These are phyloP conservation scores for Phaeosphaeriaceae sp. DNA, from an alignment of 2,329 filamentous ascomycete species.

Conservation along the genomic window DNA sequence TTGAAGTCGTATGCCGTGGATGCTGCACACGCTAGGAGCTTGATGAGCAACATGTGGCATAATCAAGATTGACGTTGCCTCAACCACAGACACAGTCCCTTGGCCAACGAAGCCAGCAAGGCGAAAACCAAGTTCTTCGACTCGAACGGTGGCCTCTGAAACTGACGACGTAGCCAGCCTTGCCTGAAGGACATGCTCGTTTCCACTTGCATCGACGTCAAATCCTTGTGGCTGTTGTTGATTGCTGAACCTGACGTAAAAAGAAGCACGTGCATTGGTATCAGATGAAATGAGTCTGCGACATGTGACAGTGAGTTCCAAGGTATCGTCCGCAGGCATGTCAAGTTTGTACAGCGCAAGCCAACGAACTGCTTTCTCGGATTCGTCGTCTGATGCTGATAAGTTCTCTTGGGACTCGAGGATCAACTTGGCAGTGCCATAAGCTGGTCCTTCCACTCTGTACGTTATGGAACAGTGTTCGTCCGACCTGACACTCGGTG, in stretches of 20 bases:
- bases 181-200: neutral
- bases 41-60: slow-evolving; percentile 4
- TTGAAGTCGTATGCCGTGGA: slow-evolving; percentile 24
- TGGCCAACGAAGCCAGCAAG: slow-evolving; percentile 10
- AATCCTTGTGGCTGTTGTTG: slow-evolving; percentile 6
- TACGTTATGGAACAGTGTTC: slow-evolving; percentile 14
- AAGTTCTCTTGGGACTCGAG: slow-evolving; percentile 17
- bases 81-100: slow-evolving; percentile 7
- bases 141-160: slow-evolving; percentile 5
- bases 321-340: slow-evolving; percentile 37
- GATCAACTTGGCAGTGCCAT: slow-evolving; percentile 19
- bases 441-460: slow-evolving; percentile 17
- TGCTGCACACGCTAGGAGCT: neutral
- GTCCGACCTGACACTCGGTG: neutral
- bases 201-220: neutral
- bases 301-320: slow-evolving; percentile 26
- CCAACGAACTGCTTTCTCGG: slow-evolving; percentile 9
- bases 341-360: slow-evolving; percentile 43
- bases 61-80: slow-evolving; percentile 28
- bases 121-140: slow-evolving; percentile 36
- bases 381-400: neutral
- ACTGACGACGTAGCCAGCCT: neutral
- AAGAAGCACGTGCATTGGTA: neutral
- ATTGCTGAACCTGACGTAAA: slow-evolving; percentile 27
- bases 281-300: slow-evolving; percentile 4